phyloP scores from a whole-genome alignment of 31 red algal species.

The Asparagopsis taxiformis region DNA sequence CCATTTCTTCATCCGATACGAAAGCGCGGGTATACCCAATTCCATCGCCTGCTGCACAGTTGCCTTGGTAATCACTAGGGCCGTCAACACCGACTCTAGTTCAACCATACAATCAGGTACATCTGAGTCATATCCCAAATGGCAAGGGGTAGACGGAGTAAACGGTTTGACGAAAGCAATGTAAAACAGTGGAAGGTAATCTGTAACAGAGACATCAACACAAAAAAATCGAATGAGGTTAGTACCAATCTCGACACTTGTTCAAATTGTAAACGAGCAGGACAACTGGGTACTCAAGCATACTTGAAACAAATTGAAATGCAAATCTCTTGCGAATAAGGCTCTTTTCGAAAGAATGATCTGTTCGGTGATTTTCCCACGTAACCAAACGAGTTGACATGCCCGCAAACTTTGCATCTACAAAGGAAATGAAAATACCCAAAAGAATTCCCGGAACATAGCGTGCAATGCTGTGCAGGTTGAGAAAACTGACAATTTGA shows the following conservation, averaged over 20 bases:
- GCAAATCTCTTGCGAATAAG: constrained; percentile 54
- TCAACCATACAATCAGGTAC: constrained; percentile 63
- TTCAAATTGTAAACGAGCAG: too few relatives aligned
- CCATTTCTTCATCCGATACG: constrained; percentile 29
- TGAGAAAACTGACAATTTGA: too few relatives aligned
- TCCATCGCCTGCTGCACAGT: constrained; percentile 68
- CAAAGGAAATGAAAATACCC: constrained; percentile 38
- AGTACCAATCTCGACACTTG: too few relatives aligned
- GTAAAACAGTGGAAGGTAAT: constrained; percentile 73
- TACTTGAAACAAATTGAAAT: constrained; percentile 56
- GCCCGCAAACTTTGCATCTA: constrained; percentile 37
- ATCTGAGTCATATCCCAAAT: constrained; percentile 11
- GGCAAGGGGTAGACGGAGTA: constrained; percentile 28
- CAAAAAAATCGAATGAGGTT: too few relatives aligned
- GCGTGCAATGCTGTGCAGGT: too few relatives aligned
- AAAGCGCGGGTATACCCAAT: constrained; percentile 46
- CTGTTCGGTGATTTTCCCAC: constrained; percentile 62
- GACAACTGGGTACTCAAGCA: too few relatives aligned
- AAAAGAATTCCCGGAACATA: constrained; percentile 47
- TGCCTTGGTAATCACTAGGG: constrained; percentile 56
- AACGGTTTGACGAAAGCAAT: constrained; percentile 80
- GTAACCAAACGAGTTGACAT: constrained; percentile 17
- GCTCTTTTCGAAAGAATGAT: constrained; percentile 36
- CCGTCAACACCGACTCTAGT: constrained; percentile 42
- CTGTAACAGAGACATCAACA: too few relatives aligned